These are phyloP conservation scores for Chaetomiaceae sp. DNA, from an alignment of 2,329 filamentous ascomycete species.

Conservation along the genomic window DNA sequence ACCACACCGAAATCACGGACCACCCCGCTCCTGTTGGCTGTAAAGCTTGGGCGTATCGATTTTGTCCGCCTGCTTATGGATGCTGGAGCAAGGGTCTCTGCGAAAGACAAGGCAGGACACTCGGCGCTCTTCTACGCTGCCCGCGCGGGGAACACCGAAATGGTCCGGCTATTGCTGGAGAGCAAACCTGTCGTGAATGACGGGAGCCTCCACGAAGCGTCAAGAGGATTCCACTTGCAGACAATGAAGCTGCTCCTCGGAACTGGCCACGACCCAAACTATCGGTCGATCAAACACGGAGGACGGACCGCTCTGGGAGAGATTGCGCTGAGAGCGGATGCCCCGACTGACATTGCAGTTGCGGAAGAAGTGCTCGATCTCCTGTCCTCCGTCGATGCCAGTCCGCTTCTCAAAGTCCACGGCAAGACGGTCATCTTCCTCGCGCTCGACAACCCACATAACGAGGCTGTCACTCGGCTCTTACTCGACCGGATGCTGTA, in stretches of 20 bases:
- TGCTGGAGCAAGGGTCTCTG: slow-evolving; percentile 20
- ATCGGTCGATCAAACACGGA: slow-evolving; percentile 25
- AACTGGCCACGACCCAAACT: slow-evolving; percentile 25
- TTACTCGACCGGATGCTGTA: slow-evolving; percentile 25
- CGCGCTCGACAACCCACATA: slow-evolving; percentile 26
- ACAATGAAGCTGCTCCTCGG: slow-evolving; percentile 25
- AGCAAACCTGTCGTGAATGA: slow-evolving; percentile 25
- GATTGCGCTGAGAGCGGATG: slow-evolving; percentile 21
- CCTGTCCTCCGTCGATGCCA: slow-evolving; percentile 24
- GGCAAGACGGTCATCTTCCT: slow-evolving; percentile 28
- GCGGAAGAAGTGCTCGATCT: slow-evolving; percentile 24
- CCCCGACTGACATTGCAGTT: slow-evolving; percentile 15
- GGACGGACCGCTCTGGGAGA: slow-evolving; percentile 28
- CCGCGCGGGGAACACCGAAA: slow-evolving; percentile 21
- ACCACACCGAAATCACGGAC: slow-evolving; percentile 20
- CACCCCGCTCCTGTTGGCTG: slow-evolving; percentile 24
- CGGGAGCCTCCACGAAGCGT: slow-evolving; percentile 30
- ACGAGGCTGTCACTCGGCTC: slow-evolving; percentile 22
- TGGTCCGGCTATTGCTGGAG: slow-evolving; percentile 25
- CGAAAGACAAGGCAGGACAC: slow-evolving; percentile 22
- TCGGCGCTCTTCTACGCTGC: slow-evolving; percentile 28
- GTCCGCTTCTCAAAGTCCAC: slow-evolving; percentile 24
- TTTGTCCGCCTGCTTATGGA: slow-evolving; percentile 21
- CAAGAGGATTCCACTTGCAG: slow-evolving; percentile 25
- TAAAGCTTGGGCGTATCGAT: slow-evolving; percentile 17